phyloP scores from a whole-genome alignment of 805 yeast genomes.

The Saccharomycopsis amapae region DNA sequence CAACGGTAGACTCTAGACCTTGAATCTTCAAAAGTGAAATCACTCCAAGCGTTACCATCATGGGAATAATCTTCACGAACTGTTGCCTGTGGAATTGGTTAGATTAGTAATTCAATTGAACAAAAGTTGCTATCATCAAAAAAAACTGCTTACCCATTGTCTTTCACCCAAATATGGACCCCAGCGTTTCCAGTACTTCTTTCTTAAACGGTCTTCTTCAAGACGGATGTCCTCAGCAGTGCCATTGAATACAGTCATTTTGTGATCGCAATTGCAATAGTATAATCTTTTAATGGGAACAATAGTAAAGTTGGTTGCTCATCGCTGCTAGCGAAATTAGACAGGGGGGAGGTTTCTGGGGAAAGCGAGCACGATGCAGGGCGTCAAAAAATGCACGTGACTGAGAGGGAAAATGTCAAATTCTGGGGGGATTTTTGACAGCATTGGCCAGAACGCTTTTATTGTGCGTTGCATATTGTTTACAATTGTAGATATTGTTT shows the following conservation, averaged over 20 bases:
- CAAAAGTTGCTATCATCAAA: neutral
- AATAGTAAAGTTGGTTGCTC: too few relatives aligned
- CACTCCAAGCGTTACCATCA: conserved; percentile 86
- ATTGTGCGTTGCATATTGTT: too few relatives aligned
- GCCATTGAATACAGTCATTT: conserved; percentile 7
- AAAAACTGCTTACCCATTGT: conserved; percentile 49
- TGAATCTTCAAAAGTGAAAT: conserved; percentile 81
- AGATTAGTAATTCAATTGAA: neutral
- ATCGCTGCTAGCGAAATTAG: too few relatives aligned
- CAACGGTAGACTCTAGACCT: conserved; percentile 77
- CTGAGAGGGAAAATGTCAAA: too few relatives aligned
- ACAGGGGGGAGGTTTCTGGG: too few relatives aligned
- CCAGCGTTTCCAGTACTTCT: conserved; percentile 73
- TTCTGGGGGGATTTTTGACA: too few relatives aligned
- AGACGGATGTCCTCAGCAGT: conserved; percentile 21
- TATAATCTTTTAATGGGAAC: too few relatives aligned
- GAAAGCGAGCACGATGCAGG: too few relatives aligned
- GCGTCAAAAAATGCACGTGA: too few relatives aligned
- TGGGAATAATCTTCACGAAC: conserved; percentile 83
- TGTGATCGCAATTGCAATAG: too few relatives aligned
- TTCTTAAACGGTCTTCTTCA: conserved; percentile 20
- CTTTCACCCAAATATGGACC: conserved; percentile 88
- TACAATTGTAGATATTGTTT: too few relatives aligned
- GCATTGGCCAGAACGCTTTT: too few relatives aligned
- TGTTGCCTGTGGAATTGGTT: conserved; percentile 35